Evolutionary conservation across 2,329 filamentous ascomycete species (phyloP), one percentile per base, ranked within the genome.

Genomic region (Ceratocystis alfenasii): DNA sequence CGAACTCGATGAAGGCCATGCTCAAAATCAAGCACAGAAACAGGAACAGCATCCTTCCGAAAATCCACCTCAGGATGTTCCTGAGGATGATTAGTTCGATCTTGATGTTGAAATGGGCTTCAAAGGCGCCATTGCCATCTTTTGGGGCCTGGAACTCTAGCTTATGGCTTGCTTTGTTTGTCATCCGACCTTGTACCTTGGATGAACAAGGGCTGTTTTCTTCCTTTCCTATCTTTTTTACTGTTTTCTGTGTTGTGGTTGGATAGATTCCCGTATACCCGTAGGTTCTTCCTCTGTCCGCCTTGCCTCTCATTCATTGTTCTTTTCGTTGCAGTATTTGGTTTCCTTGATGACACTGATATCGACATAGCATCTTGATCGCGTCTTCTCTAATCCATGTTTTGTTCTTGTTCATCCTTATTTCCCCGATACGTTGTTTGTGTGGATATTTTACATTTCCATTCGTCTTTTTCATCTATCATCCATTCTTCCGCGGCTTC

Each of bases 81-180:
- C 7, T 10, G 25, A 28, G 15, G 64, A 66, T 63, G 33, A 48
- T 17, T 22, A 55, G 50, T 67, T 50, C 7, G 63, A 65, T 17
- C 25, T 28, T 33, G 66, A 62, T 55, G 41, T 48, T 4, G 66
- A 75, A 65, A 71, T 71, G 10, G 62, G 68, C 73, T n/a, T 64
- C 73, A 7, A 73, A 69, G 66, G 71, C 71, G 25, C 68, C 73
- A 33, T 64, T 74, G 5, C 73, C 75, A 65, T 71, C 73, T 55
- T 71, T 74, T 53, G 73, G 74, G 28, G 75, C 72, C 61, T 76
- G 25, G 60, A 28, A 59, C 62, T 44, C 25, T 33, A 3, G 8
- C 55, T n/a, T 53, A 6, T 25, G 22, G 22, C 3, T 28, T 4
- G 6, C 25, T 53, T 15, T 5, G 22, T 53, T 53, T 10, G 20